phyloP scores from a whole-genome alignment of 805 yeast genomes.

The Debaryomyces hansenii region DNA sequence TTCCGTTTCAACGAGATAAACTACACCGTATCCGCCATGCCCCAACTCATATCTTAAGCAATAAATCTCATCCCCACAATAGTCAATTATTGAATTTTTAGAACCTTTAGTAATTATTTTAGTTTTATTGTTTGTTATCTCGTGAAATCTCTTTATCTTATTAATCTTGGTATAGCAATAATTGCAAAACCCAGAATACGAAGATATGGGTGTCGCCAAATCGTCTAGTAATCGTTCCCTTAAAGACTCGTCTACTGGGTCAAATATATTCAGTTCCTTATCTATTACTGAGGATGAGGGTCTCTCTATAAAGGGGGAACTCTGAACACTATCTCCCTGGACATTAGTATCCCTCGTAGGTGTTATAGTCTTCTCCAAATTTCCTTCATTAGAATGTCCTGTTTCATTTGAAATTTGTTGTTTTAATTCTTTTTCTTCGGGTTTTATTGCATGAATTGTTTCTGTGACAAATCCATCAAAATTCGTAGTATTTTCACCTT shows the following conservation, averaged over 20 bases:
- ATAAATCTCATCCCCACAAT: slow-evolving; percentile 42
- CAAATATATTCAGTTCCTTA: slow-evolving; percentile 10
- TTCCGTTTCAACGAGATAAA: slow-evolving; percentile 65
- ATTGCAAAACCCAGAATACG: slow-evolving; percentile 33
- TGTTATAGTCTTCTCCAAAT: slow-evolving; percentile 13
- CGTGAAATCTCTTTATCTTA: slow-evolving; percentile 31
- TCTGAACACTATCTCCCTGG: slow-evolving; percentile 23
- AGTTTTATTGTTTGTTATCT: slow-evolving; percentile 35
- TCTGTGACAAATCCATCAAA: slow-evolving; percentile 52
- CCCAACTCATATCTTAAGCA: slow-evolving; percentile 63
- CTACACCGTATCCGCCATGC: slow-evolving; percentile 78
- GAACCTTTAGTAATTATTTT: slow-evolving; percentile 34
- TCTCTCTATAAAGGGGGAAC: slow-evolving; percentile 50
- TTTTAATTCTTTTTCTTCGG: slow-evolving; percentile 2
- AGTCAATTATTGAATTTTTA: slow-evolving; percentile 44
- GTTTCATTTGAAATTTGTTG: not conserved
- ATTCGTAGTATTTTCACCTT: slow-evolving; percentile 30
- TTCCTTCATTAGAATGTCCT: not conserved
- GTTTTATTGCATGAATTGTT: slow-evolving; percentile 28
- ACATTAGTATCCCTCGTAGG: slow-evolving; percentile 24
- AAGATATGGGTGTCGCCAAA: slow-evolving; percentile 33
- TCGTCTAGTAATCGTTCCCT: slow-evolving; percentile 38
- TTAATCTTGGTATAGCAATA: slow-evolving; percentile 30
- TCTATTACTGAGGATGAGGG: slow-evolving; percentile 14
- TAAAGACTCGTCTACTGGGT: slow-evolving; percentile 47